Evolutionary conservation across 2,329 filamentous ascomycete species (phyloP), one percentile per base, ranked within the genome.

Genomic region (Epichloe gansuensis): DNA sequence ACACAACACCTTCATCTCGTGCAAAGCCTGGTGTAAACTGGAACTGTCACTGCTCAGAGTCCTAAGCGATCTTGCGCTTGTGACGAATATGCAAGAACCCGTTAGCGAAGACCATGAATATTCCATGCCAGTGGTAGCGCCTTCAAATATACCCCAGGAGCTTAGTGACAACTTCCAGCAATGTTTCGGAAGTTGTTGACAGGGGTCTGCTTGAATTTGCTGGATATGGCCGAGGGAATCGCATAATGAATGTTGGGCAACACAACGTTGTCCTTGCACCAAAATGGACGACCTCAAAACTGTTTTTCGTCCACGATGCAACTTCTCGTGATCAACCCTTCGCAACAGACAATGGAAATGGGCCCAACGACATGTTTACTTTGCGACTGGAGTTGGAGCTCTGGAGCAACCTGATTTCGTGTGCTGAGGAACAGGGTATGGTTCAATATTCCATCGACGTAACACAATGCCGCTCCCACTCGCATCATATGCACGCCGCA

Each of bases 31-130:
- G 28, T 31, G 31, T n/a, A 7, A 39, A 43, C 6, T 25, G 23
- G 39, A 17, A n/a, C 25, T 7, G 8, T 12, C n/a, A 12, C 25
- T 49, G 23, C 9, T 17, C 5, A 23, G 15, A 15, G 2, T 28
- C 13, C n/a, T 50, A 50, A 50, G 48, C 48, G 48, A 50, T 28
- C 39, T 17, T 34, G 39, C n/a, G 39, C 48, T 50, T 15, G 39
- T 21, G 15, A 47, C 15, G 5, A 28, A 9, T 28, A 37, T 52
- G 50, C 50, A 52, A 28, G 44, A 23, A 42, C 37, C 50, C 50
- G 50, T 46, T 21, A 39, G 37, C 37, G 43, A 52, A 37, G 11
- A 41, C 5, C 17, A 28, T 12, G 39, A 38, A 28, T 15, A 15
- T 21, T 28, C 50, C 38, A 25, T 31, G 23, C 46, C 35, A 34